Evolutionary conservation across 2,329 filamentous ascomycete genomes (phyloP).

Genomic region (Paraphoma chrysanthemicola): DNA sequence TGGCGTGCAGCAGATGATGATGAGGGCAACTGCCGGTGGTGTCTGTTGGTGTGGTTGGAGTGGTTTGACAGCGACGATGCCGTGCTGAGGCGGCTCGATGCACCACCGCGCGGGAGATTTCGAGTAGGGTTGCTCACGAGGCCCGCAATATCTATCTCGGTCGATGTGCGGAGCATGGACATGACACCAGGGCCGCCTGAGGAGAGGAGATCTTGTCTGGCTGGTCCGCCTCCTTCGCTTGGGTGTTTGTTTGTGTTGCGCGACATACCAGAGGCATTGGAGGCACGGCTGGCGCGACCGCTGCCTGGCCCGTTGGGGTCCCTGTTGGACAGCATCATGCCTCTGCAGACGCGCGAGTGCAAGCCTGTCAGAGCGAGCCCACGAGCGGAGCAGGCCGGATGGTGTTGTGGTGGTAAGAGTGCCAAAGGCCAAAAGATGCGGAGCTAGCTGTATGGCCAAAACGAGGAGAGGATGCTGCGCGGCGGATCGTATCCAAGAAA

Average conservation of each 20-base stretch:
- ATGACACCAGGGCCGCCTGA: slow-evolving; percentile 49
- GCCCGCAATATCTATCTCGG: slow-evolving; percentile 55
- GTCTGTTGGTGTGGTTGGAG: slow-evolving; percentile 48
- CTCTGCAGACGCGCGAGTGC: slow-evolving; percentile 9
- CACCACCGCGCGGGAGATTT: slow-evolving; percentile 38
- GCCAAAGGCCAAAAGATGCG: slow-evolving; percentile 18
- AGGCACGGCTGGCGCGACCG: slow-evolving; percentile 56
- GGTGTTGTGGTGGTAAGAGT: slow-evolving; percentile 9
- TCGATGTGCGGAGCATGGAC: slow-evolving; percentile 59
- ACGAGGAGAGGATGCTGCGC: slow-evolving; percentile 23
- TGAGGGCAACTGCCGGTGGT: slow-evolving; percentile 46
- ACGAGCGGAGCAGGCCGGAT: not conserved
- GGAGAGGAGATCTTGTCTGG: slow-evolving; percentile 39
- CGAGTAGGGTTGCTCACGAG: slow-evolving; percentile 50
- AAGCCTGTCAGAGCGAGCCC: not conserved
- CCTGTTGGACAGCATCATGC: slow-evolving; percentile 53
- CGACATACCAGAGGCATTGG: slow-evolving; percentile 51
- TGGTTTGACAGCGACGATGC: slow-evolving; percentile 51
- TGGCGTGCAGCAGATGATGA: slow-evolving; percentile 48
- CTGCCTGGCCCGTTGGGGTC: slow-evolving; percentile 51
- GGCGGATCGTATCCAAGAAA: slow-evolving; percentile 28
- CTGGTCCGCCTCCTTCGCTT: slow-evolving; percentile 20
- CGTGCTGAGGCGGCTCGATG: slow-evolving; percentile 48
- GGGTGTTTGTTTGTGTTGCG: slow-evolving; percentile 39
- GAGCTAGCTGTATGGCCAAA: slow-evolving; percentile 24